Evolutionary conservation across 2,329 filamentous ascomycete genomes (phyloP).

Genomic region (Penicillium hordei): DNA sequence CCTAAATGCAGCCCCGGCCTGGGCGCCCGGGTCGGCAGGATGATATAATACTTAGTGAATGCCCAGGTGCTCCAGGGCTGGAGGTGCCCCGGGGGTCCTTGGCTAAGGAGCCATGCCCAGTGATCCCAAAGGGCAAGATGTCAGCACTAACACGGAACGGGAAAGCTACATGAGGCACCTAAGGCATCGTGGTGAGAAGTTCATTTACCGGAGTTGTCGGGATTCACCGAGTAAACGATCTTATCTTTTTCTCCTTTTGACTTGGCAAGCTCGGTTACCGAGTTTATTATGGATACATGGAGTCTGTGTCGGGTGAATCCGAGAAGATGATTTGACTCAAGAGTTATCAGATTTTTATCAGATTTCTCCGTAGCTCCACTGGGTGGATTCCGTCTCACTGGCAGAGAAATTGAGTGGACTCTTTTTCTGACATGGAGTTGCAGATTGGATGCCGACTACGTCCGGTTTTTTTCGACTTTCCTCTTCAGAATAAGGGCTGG

Average conservation of each 20-base stretch:
- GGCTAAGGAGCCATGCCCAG: background rate
- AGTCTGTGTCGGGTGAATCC: constrained; percentile 11
- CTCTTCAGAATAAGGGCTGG: background rate
- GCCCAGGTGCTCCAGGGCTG: background rate
- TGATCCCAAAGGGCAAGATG: background rate
- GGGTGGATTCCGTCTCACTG: constrained; percentile 17
- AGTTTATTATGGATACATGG: constrained; percentile 22
- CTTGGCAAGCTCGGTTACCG: constrained; percentile 23
- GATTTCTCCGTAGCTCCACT: constrained; percentile 25
- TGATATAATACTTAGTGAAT: background rate
- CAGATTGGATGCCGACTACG: background rate
- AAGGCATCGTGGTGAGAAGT: background rate
- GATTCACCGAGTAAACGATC: constrained; percentile 1
- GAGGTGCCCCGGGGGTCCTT: background rate
- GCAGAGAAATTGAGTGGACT: constrained; percentile 9
- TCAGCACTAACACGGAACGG: background rate
- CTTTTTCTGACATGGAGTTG: background rate
- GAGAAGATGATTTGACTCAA: constrained; percentile 20
- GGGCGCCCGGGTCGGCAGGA: background rate
- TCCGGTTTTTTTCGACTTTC: background rate
- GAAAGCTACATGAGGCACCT: background rate
- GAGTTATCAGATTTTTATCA: constrained; percentile 27
- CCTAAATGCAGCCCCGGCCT: background rate
- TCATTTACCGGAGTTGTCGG: background rate
- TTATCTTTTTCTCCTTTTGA: constrained; percentile 5